Evolutionary conservation across 495 filamentous ascomycete species (phyloP).

Genomic region (Tetracladium setigerum): DNA sequence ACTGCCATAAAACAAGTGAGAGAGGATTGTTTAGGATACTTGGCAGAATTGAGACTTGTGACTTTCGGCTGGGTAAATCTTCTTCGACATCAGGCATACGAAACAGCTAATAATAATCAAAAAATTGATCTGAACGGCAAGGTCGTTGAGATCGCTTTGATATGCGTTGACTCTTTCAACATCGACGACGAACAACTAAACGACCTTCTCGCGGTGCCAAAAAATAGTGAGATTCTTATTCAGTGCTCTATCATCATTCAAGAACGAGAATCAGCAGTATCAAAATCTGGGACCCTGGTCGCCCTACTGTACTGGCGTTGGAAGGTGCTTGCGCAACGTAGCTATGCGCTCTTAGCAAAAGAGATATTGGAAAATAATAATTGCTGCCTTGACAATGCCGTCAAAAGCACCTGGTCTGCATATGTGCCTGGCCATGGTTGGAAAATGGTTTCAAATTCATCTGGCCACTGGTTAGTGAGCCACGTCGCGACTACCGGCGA

Average conservation of each 20-base stretch:
- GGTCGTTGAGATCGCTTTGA: constrained; percentile 23
- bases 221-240: background rate
- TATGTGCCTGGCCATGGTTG: constrained; percentile 25
- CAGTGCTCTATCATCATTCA: background rate
- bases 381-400: constrained; percentile 28
- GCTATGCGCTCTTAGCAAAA: constrained; percentile 18
- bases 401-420: constrained; percentile 29
- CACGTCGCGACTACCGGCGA: background rate
- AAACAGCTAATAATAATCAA: too few species aligned
- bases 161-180: constrained; percentile 4
- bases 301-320: background rate
- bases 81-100: constrained; percentile 22
- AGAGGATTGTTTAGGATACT: constrained; percentile 17
- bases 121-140: too few species aligned
- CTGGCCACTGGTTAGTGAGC: constrained; percentile 4
- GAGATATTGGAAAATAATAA: constrained; percentile 24
- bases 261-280: background rate
- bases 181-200: background rate
- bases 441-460: constrained; percentile 4
- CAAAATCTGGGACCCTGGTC: background rate
- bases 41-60: constrained; percentile 18
- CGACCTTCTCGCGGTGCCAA: background rate
- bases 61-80: constrained; percentile 25
- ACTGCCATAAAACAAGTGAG: constrained; percentile 1
- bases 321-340: background rate